Percentiles rank a stretch among this genome's conserved stretches.
These are phyloP conservation scores for Fistulinella cinereoalba DNA, from an alignment of 1,284 basidiomycete species.

Conservation along the genomic window DNA sequence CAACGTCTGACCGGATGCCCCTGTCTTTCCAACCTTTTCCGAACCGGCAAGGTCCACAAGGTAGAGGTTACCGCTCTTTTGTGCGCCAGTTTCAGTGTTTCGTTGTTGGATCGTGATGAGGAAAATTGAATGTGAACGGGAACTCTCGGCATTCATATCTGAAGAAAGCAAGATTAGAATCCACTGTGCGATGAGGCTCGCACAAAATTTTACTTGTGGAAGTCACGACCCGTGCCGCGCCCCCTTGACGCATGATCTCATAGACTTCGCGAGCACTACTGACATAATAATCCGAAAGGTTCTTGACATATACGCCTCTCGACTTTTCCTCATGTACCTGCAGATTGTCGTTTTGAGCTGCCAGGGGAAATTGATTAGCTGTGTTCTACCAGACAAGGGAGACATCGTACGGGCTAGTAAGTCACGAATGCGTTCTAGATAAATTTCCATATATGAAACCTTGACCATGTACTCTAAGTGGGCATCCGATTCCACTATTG, in stretches of 20 bases:
- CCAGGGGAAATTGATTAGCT: slow-evolving; percentile 5
- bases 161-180: slow-evolving; percentile 13
- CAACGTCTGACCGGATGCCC: slow-evolving; percentile 96
- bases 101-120: slow-evolving; percentile 96
- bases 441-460: slow-evolving; percentile 99
- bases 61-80: slow-evolving; percentile 96
- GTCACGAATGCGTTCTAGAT: slow-evolving; percentile 96
- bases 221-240: slow-evolving; percentile 87
- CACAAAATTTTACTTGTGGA: slow-evolving; percentile 76
- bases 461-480: slow-evolving; percentile 99
- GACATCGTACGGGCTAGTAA: slow-evolving; percentile 78
- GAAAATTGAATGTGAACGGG: slow-evolving; percentile 99
- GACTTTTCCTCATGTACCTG: slow-evolving; percentile 99
- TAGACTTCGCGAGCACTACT: slow-evolving; percentile 96
- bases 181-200: neutral
- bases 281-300: slow-evolving; percentile 97
- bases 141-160: slow-evolving; percentile 99
- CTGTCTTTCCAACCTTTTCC: slow-evolving; percentile 99
- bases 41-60: slow-evolving; percentile 98
- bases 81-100: slow-evolving; percentile 93
- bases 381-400: neutral
- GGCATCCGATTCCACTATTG: slow-evolving; percentile 92
- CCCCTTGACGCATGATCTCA: slow-evolving; percentile 98
- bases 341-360: slow-evolving; percentile 97
- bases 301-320: slow-evolving; percentile 98